Base-by-base conservation (phyloP, 2,329 filamentous ascomycete genomes). In the Geosmithia putterillii region DNA sequence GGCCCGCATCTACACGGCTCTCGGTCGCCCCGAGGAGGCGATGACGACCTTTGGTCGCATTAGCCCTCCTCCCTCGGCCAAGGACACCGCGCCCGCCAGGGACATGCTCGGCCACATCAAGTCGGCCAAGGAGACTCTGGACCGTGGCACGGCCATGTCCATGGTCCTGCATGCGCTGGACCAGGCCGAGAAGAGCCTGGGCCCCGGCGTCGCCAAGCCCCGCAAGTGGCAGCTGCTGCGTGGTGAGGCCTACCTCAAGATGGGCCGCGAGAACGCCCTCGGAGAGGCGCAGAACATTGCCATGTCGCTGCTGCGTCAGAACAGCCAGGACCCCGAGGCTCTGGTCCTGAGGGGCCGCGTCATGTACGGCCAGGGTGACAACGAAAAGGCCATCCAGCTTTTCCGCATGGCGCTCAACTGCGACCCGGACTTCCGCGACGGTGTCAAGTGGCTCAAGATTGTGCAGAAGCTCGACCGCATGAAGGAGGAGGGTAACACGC, bases 151-250 rank as follows among this genome's bases (percentile, higher is more conserved):
- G 2, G 81, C 84, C 40, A 86, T 86, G 38, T 95, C 88, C 20
- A 92, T 96, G 89, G 86, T 86, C 15, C 70, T 95, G 43, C 86
- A 92, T 62, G 90, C 88, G 9, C 74, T 98, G 36, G 89, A 96
- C 54, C 83, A 92, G 65, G 92, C 92, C 8, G 86, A 92, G 58
- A 81, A 82, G 56, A 74, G 81, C 3, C 74, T 98, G 4, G 89
- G 86, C 10, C 55, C 69, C 10, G 76, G 78, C n/a, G 86, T 87
- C 19, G 71, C 75, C 53, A 85, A 82, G 64, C 92, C 92, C 34
- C 79, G 90, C 57, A 92, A 92, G 65, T 98, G 92, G 92, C 85
- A 84, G 57, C 69, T 96, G 48, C 82, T 98, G 80, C 80, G 86
- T 32, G 90, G 86, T 46, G 86, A 95, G 64, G 90, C 90, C 9